Evolutionary conservation across 352 stramenopile genomes (phyloP), one percentile per base, ranked within the genome.

Genomic region (Phytophthora pluvialis): DNA sequence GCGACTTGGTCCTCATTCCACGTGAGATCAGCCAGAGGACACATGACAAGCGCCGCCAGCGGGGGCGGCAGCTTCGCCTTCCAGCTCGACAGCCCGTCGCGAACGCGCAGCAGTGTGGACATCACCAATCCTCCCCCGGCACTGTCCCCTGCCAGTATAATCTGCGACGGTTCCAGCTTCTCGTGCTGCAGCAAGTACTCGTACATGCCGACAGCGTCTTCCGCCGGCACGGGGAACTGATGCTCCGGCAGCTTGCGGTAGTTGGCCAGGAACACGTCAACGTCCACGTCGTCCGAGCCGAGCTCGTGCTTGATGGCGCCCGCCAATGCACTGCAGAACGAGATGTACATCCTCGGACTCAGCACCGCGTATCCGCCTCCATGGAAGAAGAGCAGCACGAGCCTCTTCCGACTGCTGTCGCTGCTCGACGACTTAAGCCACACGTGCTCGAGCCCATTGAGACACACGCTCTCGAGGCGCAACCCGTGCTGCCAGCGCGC

Each of bases 311-410:
- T 70, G 49, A 74, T 55, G 25, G 63, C 52, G 0, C 53, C 44
- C 16, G 43, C 48, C 26, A 86, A 55, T 5, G 60, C 31, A 12
- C 64, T 71, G 31, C 58, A 73, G 43, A 80, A 72, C 3, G 38
- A 42, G 25, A 73, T 70, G 57, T 83, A 85, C 55, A 81, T 64
- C 2, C 58, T 57, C 9, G 80, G 78, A 58, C 66, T 80, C 7
- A 77, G 57, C 15, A 88, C 52, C 0, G 72, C 64, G 51, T 81
- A 88, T 13, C 72, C 78, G 2, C 78, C 81, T 38, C 81, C 81
- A 51, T 90, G 78, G 60, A 65, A 81, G 55, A 78, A 88, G 16
- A 90, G 67, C 39, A 90, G 68, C 15, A 84, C 72, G 1, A 61
- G 36, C 28, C 69, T 44, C 25, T 71, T 78, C 12, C 18, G 18